Conservation (phyloP, 1,139 yeast species). For the Debaryomyces udenii region DNA sequence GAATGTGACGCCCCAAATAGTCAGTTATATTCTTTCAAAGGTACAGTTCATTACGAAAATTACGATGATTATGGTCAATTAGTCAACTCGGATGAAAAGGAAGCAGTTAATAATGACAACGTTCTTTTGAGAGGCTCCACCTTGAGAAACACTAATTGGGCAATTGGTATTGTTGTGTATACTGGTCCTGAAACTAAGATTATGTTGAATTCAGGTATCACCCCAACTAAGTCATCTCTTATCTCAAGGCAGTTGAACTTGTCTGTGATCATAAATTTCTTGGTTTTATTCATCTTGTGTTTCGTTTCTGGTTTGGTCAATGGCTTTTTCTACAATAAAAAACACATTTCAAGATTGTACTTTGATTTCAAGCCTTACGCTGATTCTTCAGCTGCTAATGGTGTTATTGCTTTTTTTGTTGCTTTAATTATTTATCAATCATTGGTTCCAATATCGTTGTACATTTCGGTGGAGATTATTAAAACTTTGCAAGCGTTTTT, state of each 20-base stretch:
- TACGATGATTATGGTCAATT: constrained; percentile 41
- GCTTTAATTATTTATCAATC: constrained; percentile 87
- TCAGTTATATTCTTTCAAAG: constrained; percentile 81
- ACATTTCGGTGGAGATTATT: constrained; percentile 92
- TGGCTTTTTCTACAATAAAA: constrained; percentile 67
- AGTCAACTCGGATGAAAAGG: constrained; percentile 53
- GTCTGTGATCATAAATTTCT: constrained; percentile 79
- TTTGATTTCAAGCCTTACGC: constrained; percentile 64
- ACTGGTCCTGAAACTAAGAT: constrained; percentile 93
- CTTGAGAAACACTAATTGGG: constrained; percentile 94
- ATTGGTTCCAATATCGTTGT: constrained; percentile 91
- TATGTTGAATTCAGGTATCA: constrained; percentile 89
- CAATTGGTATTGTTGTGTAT: constrained; percentile 81
- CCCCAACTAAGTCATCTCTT: constrained; percentile 86
- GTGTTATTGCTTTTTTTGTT: constrained; percentile 85
- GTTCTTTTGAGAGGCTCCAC: constrained; percentile 86
- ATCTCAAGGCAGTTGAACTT: constrained; percentile 82
- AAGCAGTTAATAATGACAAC: constrained; percentile 80
- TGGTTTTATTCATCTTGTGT: constrained; percentile 74
- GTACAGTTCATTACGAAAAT: constrained; percentile 69
- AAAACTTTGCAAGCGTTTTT: constrained; percentile 93
- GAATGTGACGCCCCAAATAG: constrained; percentile 93
- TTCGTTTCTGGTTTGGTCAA: constrained; percentile 80
- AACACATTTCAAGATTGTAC: constrained; percentile 58
- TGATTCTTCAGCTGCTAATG: constrained; percentile 69